Percentiles rank a stretch among this genome's conserved stretches.
Evolutionary conservation across 2,329 filamentous ascomycete species (phyloP).

Genomic region (Biscogniauxia sp.): DNA sequence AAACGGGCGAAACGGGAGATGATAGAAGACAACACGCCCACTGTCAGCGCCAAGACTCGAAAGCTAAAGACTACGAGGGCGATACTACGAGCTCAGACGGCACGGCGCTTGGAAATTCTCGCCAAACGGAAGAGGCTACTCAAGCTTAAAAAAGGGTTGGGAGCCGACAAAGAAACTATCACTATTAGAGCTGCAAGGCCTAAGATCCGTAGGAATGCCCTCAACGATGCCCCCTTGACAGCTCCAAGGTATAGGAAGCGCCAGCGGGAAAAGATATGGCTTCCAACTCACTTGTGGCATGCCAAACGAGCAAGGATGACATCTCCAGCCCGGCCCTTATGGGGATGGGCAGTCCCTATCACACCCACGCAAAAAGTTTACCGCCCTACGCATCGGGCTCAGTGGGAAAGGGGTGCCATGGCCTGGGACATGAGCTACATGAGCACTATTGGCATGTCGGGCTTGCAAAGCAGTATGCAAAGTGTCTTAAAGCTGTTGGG

Average conservation of each 20-base stretch:
- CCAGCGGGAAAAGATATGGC: constrained; percentile 85
- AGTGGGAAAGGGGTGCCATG: constrained; percentile 71
- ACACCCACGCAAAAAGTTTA: constrained; percentile 90
- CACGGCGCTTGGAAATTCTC: constrained; percentile 65
- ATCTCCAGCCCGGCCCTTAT: constrained; percentile 71
- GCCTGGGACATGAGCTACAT: constrained; percentile 96
- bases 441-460: constrained; percentile 78
- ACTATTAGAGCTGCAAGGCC: constrained; percentile 48
- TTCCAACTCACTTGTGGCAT: constrained; percentile 93
- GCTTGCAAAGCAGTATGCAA: constrained; percentile 60
- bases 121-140: constrained; percentile 49
- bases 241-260: constrained; percentile 73
- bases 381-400: constrained; percentile 78
- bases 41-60: constrained; percentile 63
- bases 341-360: constrained; percentile 83
- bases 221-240: constrained; percentile 61
- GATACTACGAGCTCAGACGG: constrained; percentile 71
- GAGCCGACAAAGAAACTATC: constrained; percentile 35
- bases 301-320: constrained; percentile 91
- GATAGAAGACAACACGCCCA: constrained; percentile 86
- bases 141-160: constrained; percentile 32
- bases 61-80: constrained; percentile 58
- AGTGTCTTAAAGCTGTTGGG: constrained; percentile 66
- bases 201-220: constrained; percentile 67
- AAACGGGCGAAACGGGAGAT: constrained; percentile 70